Percentiles rank a stretch among this genome's conserved stretches.
Conservation (phyloP, 2,329 filamentous ascomycete species). For the Tolypocladium sp. region DNA sequence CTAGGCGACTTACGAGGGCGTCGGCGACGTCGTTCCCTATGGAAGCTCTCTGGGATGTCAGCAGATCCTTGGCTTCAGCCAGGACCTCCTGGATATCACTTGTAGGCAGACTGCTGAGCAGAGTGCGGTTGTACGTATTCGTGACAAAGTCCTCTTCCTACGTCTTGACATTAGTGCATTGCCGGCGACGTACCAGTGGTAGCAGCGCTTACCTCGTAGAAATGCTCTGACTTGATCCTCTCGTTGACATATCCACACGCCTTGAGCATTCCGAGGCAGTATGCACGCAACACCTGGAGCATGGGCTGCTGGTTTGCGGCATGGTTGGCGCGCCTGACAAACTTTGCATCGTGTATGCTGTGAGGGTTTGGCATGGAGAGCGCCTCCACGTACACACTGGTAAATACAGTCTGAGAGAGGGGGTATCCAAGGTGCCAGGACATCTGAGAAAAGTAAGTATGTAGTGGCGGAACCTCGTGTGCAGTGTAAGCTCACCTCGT, state of each 20-base stretch:
- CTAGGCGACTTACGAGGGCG: slow-evolving; percentile 57
- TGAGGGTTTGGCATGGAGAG: slow-evolving; percentile 63
- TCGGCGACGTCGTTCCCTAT: slow-evolving; percentile 30
- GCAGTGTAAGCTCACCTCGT: slow-evolving; percentile 53
- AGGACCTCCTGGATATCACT: slow-evolving; percentile 47
- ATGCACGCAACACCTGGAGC: slow-evolving; percentile 65
- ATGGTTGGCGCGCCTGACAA: slow-evolving; percentile 31
- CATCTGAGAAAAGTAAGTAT: slow-evolving; percentile 46
- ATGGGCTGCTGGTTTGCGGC: slow-evolving; percentile 32
- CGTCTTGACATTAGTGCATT: background rate
- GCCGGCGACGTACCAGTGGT: background rate
- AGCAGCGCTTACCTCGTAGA: slow-evolving; percentile 62
- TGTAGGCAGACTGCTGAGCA: slow-evolving; percentile 57
- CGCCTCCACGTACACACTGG: slow-evolving; percentile 80
- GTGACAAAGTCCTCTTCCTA: slow-evolving; percentile 96
- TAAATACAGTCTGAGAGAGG: slow-evolving; percentile 88
- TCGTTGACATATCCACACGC: slow-evolving; percentile 71
- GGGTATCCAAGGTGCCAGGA: slow-evolving; percentile 97
- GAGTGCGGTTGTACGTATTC: slow-evolving; percentile 73
- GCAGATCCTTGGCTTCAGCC: slow-evolving; percentile 41
- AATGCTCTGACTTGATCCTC: slow-evolving; percentile 73
- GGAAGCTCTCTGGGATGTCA: slow-evolving; percentile 31
- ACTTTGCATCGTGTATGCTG: slow-evolving; percentile 56
- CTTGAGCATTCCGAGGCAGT: slow-evolving; percentile 79
- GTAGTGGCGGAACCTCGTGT: background rate